phyloP scores from a whole-genome alignment of 306 rosid genomes.

The Ochetophila trinervis region DNA sequence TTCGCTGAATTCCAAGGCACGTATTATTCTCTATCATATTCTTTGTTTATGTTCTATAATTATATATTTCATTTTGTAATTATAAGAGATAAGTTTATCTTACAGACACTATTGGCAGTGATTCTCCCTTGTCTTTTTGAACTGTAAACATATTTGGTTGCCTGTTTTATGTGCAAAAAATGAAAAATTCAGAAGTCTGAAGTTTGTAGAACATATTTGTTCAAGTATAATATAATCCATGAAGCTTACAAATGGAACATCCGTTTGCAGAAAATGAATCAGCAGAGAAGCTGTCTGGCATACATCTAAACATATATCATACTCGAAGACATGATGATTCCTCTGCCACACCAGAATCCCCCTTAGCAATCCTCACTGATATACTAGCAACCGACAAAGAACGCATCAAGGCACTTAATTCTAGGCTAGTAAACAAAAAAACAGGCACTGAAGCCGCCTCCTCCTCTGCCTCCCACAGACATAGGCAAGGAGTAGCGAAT shows the following conservation, averaged over 20 bases:
- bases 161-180: too few relatives aligned
- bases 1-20: slow-evolving; percentile 41
- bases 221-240: not conserved
- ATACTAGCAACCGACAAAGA: slow-evolving; percentile 39
- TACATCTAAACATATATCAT: slow-evolving; percentile 36
- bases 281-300: slow-evolving; percentile 22
- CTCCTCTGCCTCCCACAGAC: slow-evolving; percentile 19
- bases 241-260: not conserved
- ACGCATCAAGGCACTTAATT: slow-evolving; percentile 34
- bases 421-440: slow-evolving; percentile 20
- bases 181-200: not conserved
- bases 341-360: slow-evolving; percentile 23
- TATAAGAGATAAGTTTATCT: too few relatives aligned
- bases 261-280: slow-evolving; percentile 42
- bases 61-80: too few relatives aligned
- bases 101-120: too few relatives aligned
- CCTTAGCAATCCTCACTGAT: slow-evolving; percentile 19
- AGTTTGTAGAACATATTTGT: not conserved
- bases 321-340: slow-evolving; percentile 22
- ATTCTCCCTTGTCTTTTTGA: too few relatives aligned
- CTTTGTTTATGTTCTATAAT: not conserved
- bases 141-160: too few relatives aligned
- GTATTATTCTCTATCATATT: slow-evolving; percentile 6
- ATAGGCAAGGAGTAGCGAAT: slow-evolving; percentile 5
- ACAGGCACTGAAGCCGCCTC: not conserved